Conservation (phyloP, 2,329 filamentous ascomycete species). For the Ceratocystis ficicola region DNA sequence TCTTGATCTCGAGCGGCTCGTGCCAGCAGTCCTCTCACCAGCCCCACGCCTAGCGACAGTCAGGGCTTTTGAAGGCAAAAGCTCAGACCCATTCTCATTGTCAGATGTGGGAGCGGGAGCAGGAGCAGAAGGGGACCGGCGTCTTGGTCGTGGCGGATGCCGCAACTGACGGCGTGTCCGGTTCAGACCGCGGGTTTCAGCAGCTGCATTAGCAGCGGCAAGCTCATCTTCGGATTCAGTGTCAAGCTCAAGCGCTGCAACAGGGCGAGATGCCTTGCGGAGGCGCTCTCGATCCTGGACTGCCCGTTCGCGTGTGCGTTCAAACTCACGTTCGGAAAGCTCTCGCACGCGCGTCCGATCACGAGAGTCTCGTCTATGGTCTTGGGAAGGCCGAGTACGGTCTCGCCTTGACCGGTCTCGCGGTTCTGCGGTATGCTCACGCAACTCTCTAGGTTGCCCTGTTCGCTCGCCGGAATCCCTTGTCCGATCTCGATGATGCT, state of each 20-base stretch:
- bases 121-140: neutral
- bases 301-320: constrained; percentile 24
- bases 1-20: constrained; percentile 5
- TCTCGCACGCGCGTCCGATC: constrained; percentile 4
- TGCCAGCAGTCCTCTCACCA: neutral
- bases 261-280: constrained; percentile 14
- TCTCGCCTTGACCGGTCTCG: neutral
- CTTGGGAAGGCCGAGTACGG: constrained; percentile 1
- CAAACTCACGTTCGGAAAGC: constrained; percentile 23
- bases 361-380: constrained; percentile 1
- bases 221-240: constrained; percentile 17
- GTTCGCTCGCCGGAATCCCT: neutral
- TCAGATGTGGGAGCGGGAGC: neutral
- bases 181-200: constrained; percentile 7
- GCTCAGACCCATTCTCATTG: neutral
- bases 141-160: neutral
- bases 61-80: neutral
- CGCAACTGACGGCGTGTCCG: neutral
- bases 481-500: neutral
- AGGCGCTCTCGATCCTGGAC: constrained; percentile 23
- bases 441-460: neutral
- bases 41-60: neutral
- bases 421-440: neutral
- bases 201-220: neutral
- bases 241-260: constrained; percentile 19